Base-by-base conservation (phyloP, 805 yeast species). In the Saccharomycopsis malanga region DNA sequence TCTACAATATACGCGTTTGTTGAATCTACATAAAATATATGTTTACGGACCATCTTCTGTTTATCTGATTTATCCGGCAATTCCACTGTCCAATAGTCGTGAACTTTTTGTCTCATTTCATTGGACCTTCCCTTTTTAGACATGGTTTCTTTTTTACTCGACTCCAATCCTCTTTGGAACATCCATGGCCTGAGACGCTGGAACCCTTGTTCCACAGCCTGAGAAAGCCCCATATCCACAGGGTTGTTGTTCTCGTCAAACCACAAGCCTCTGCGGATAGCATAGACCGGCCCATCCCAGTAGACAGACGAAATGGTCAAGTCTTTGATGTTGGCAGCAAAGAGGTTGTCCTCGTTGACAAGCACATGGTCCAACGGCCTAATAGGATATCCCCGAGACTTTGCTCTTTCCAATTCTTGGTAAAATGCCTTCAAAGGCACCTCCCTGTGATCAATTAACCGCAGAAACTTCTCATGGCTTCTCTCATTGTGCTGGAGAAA, bases 211-310 rank as follows among this genome's bases (percentile, higher is more conserved):
- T 89, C 97, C 18, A 89, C 57, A 47, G 74, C 77, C 0, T 68
- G 64, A 0, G 93, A 69, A 4, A 80, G 49, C 1, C 65, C 62
- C 1, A 67, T 66, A 7, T 69, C 57, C 23, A 87, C 63, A 0
- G 94, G 94, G 4, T 58, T 57, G 1, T 77, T 77, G 43, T 75
- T 75, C 7, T 73, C 59, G 32, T 70, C 65, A 60, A 87, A 87
- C 98, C 98, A 91, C 1, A 79, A 61, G 1, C 96, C 96, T 46
- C 97, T 67, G 39, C 96, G 69, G 1, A 91, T 83, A 50, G 85
- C 88, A 59, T 80, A 91, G 0, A 69, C 65, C 0, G 96, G 93
- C 1, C 97, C 97, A 5, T 77, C 79, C 97, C 97, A 91, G 60
- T 80, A 91, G 0, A 81, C 73, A 0, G 98, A 94, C 2, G 64